A percentile compares a stretch with the other conserved stretches of the same genome.
Conservation (phyloP, 108 stramenopile species). For the Skeletonema potamos region DNA sequence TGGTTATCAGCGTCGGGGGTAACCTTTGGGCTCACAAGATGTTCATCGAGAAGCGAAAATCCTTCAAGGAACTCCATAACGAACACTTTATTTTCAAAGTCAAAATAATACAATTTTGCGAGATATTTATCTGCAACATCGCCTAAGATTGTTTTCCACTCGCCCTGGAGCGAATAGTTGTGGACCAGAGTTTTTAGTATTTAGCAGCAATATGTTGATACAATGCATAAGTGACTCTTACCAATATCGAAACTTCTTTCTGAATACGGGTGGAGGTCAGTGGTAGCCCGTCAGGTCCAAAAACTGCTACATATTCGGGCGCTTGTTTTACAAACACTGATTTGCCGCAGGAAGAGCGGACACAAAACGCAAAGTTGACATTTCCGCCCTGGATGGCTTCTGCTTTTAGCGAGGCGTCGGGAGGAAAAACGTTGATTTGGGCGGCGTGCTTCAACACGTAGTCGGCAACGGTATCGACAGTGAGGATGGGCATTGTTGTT, state of each 20-base stretch:
- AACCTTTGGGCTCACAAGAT: constrained; percentile 51
- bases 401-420: constrained; percentile 43
- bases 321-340: constrained; percentile 83
- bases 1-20: constrained; percentile 18
- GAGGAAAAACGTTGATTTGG: constrained; percentile 45
- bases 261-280: constrained; percentile 72
- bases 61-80: constrained; percentile 86
- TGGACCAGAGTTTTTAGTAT: too few species aligned
- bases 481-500: constrained; percentile 44
- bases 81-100: constrained; percentile 67
- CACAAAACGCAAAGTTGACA: constrained; percentile 85
- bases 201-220: too few species aligned
- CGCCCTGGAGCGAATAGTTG: constrained; percentile 6
- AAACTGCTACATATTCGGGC: constrained; percentile 81
- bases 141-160: constrained; percentile 61
- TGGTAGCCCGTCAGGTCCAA: constrained; percentile 75
- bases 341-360: constrained; percentile 34
- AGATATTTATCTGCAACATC: constrained; percentile 52
- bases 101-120: constrained; percentile 74
- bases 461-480: constrained; percentile 60
- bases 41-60: constrained; percentile 68
- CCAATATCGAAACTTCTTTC: constrained; percentile 62
- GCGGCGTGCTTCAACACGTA: constrained; percentile 56
- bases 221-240: too few species aligned
- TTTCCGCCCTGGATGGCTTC: constrained; percentile 76